Conservation (phyloP, 768 basidiomycete species). For the Cystobasidium tubakii region DNA sequence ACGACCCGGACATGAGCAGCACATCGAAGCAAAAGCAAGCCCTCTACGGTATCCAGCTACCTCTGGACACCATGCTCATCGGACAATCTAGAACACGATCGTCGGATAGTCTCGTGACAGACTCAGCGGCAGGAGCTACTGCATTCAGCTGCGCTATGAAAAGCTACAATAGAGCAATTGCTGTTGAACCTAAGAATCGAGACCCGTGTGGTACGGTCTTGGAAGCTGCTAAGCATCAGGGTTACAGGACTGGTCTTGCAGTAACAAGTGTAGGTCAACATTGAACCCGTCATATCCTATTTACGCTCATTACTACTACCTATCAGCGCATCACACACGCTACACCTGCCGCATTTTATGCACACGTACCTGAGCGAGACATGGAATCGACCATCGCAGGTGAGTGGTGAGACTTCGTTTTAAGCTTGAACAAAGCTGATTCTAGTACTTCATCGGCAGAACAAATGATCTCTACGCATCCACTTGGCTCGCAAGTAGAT, state of each 20-base stretch:
- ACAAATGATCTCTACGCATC: conserved; percentile 42
- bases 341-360: conserved; percentile 45
- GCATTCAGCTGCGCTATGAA: conserved; percentile 46
- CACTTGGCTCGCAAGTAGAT: conserved; percentile 44
- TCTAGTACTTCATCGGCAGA: neutral
- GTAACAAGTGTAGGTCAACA: conserved; percentile 35
- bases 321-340: conserved; percentile 42
- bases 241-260: conserved; percentile 44
- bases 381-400: conserved; percentile 34
- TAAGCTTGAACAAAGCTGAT: neutral
- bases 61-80: conserved; percentile 45
- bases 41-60: conserved; percentile 35
- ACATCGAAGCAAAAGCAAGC: conserved; percentile 6
- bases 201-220: conserved; percentile 45
- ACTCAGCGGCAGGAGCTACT: conserved; percentile 47
- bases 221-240: conserved; percentile 45
- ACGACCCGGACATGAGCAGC: conserved; percentile 20
- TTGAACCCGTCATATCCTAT: neutral
- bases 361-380: conserved; percentile 46
- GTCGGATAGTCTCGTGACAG: conserved; percentile 38
- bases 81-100: conserved; percentile 42
- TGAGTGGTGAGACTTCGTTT: neutral
- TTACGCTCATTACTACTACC: too few species aligned
- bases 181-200: conserved; percentile 29
- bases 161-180: conserved; percentile 46